Conservation (phyloP, 2,329 filamentous ascomycete species). For the Sclerotinia nivalis region DNA sequence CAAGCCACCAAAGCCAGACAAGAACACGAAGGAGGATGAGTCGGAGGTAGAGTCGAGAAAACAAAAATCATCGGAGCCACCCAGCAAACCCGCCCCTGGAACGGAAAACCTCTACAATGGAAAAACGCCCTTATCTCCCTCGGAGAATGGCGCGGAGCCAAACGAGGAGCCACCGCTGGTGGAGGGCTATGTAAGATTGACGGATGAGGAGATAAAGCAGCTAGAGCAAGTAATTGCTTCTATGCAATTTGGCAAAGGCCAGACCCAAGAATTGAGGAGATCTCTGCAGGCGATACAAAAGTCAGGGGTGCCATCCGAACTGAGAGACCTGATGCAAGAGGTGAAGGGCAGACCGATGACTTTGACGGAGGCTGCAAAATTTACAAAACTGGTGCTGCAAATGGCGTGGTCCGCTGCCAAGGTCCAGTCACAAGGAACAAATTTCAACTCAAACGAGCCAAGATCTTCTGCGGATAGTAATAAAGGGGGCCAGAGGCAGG, state of each 20-base stretch:
- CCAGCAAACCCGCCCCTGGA: constrained; percentile 42
- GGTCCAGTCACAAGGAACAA: constrained; percentile 37
- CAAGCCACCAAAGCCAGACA: constrained; percentile 28
- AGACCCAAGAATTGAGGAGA: constrained; percentile 62
- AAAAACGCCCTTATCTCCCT: constrained; percentile 43
- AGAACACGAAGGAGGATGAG: constrained; percentile 31
- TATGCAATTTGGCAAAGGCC: constrained; percentile 57
- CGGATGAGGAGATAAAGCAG: constrained; percentile 55
- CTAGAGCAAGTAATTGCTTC: constrained; percentile 58
- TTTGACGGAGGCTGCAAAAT: constrained; percentile 37
- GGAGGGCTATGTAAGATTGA: constrained; percentile 46
- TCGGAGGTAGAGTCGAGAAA: constrained; percentile 37
- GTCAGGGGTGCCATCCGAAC: constrained; percentile 66
- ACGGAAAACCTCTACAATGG: constrained; percentile 50
- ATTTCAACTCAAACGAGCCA: constrained; percentile 31
- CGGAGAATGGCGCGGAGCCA: constrained; percentile 34
- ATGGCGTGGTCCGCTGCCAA: constrained; percentile 39
- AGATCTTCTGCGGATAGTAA: constrained; percentile 20
- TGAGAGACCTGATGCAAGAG: constrained; percentile 44
- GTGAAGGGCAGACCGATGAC: constrained; percentile 36
- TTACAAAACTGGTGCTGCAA: constrained; percentile 42
- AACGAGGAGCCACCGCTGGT: constrained; percentile 35
- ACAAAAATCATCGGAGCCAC: constrained; percentile 41
- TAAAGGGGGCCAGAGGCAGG: neutral
- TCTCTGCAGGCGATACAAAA: constrained; percentile 63